These are phyloP conservation scores for Bipolaris oryzae DNA, from an alignment of 2,329 filamentous ascomycete species.

Conservation along the genomic window DNA sequence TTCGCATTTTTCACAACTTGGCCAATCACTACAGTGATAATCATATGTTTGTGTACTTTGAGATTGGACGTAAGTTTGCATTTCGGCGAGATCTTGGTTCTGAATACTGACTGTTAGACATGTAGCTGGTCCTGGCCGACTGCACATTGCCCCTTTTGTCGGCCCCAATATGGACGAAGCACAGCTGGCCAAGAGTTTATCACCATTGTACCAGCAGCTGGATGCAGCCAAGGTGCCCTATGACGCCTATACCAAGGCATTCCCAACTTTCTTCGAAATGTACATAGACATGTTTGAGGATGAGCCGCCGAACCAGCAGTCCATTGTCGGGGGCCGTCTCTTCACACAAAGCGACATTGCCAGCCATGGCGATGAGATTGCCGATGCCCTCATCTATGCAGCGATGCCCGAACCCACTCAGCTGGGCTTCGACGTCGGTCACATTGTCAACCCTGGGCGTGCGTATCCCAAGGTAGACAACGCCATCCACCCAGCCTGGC, in stretches of 20 bases:
- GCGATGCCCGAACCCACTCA: conserved; percentile 27
- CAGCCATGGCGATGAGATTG: conserved; percentile 29
- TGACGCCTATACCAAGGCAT: conserved; percentile 34
- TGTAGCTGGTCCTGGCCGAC: conserved; percentile 27
- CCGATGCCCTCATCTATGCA: conserved; percentile 35
- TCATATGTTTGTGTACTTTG: conserved; percentile 48
- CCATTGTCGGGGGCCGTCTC: conserved; percentile 42
- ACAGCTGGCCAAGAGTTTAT: conserved; percentile 33
- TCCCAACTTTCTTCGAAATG: conserved; percentile 46
- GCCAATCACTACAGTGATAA: conserved; percentile 41
- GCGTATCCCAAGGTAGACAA: conserved; percentile 39
- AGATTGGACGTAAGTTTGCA: conserved; percentile 20
- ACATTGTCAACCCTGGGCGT: conserved; percentile 44
- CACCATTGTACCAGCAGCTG: conserved; percentile 38
- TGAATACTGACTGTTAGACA: background rate
- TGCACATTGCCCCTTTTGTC: conserved; percentile 44
- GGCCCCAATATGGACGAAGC: conserved; percentile 40
- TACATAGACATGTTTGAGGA: conserved; percentile 48
- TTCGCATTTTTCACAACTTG: conserved; percentile 44
- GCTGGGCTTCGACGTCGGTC: conserved; percentile 39
- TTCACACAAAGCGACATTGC: conserved; percentile 41
- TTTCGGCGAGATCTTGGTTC: background rate
- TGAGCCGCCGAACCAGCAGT: conserved; percentile 37
- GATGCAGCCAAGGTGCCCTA: conserved; percentile 42
- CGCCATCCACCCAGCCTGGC: conserved; percentile 43